These are phyloP conservation scores for Scleroderma bovista DNA, from an alignment of 768 basidiomycete species.

Conservation along the genomic window DNA sequence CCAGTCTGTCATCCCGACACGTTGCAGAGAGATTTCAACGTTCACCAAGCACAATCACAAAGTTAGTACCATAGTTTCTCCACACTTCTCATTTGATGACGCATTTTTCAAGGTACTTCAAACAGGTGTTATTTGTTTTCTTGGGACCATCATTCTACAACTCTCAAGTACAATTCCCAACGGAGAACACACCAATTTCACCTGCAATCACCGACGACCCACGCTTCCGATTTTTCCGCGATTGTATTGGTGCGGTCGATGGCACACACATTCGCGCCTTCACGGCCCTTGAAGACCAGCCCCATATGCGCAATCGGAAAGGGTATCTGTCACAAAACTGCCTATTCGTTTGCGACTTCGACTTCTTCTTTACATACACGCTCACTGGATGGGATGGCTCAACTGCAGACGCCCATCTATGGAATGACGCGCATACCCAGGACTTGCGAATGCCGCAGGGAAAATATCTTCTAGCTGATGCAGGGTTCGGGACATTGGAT, in stretches of 20 bases:
- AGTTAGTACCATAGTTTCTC: too few species aligned
- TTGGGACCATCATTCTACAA: too few species aligned
- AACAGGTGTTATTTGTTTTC: too few species aligned
- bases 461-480: constrained; percentile 24
- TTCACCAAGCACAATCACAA: too few species aligned
- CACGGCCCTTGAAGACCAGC: constrained; percentile 9
- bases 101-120: too few species aligned
- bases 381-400: constrained; percentile 37
- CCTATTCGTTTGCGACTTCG: constrained; percentile 31
- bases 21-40: too few species aligned
- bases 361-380: constrained; percentile 33
- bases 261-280: constrained; percentile 18
- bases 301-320: constrained; percentile 12
- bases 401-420: constrained; percentile 32
- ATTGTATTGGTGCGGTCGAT: constrained; percentile 22
- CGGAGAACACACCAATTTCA: too few species aligned
- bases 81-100: too few species aligned
- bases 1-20: too few species aligned
- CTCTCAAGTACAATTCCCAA: too few species aligned
- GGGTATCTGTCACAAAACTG: constrained; percentile 31
- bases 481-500: background rate
- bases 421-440: constrained; percentile 17
- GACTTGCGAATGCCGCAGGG: constrained; percentile 29
- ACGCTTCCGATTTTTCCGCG: constrained; percentile 12
- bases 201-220: too few species aligned